These are phyloP conservation scores for Yamadazyma insecticola DNA, from an alignment of 805 yeast species.

Conservation along the genomic window DNA sequence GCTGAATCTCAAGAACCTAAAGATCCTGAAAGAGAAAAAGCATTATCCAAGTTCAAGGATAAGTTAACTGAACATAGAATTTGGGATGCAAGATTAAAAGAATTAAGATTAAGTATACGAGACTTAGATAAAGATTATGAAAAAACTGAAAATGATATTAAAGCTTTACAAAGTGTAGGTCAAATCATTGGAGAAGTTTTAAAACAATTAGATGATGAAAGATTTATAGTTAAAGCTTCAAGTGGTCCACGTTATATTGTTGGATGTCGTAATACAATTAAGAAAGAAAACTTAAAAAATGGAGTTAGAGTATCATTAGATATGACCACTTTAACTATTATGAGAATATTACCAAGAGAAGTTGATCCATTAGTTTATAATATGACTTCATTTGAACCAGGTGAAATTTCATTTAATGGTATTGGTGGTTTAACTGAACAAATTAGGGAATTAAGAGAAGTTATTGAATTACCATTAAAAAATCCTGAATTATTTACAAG, in stretches of 20 bases:
- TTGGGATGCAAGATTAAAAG: slow-evolving; percentile 89
- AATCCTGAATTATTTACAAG: slow-evolving; percentile 94
- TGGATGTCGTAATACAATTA: slow-evolving; percentile 92
- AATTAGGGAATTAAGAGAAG: slow-evolving; percentile 94
- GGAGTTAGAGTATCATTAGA: slow-evolving; percentile 96
- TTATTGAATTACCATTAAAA: slow-evolving; percentile 92
- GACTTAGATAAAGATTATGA: slow-evolving; percentile 79
- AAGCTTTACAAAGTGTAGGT: slow-evolving; percentile 94
- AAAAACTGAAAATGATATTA: slow-evolving; percentile 94
- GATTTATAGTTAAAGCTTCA: slow-evolving; percentile 93
- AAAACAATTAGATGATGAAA: slow-evolving; percentile 90
- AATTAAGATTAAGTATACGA: slow-evolving; percentile 75
- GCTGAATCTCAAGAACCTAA: slow-evolving; percentile 16
- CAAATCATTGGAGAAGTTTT: slow-evolving; percentile 96
- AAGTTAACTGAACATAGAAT: slow-evolving; percentile 89
- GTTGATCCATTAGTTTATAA: slow-evolving; percentile 97
- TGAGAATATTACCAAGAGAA: slow-evolving; percentile 96
- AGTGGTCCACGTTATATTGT: slow-evolving; percentile 97
- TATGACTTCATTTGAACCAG: slow-evolving; percentile 98
- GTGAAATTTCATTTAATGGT: slow-evolving; percentile 88
- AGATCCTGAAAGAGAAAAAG: slow-evolving; percentile 69
- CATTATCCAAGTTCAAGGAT: slow-evolving; percentile 73
- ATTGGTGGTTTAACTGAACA: slow-evolving; percentile 97
- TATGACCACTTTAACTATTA: slow-evolving; percentile 95
- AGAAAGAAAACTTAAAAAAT: slow-evolving; percentile 75